These are phyloP conservation scores for Plectosphaerella cucumerina DNA, from an alignment of 2,329 filamentous ascomycete species.

Conservation along the genomic window DNA sequence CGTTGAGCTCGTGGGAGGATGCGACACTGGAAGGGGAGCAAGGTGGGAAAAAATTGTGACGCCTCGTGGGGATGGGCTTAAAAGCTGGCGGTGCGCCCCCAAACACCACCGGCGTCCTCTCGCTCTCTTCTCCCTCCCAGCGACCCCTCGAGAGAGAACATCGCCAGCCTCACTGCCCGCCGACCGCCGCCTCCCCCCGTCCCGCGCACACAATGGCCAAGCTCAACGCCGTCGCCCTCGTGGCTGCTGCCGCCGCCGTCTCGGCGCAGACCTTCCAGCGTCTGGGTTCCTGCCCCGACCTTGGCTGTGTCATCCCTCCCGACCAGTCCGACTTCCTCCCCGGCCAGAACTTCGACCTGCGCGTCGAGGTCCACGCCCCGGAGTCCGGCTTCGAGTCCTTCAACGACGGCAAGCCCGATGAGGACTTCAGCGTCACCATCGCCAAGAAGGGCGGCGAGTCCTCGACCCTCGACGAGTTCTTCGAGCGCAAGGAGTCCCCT, in stretches of 20 bases:
- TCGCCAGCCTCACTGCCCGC: neutral
- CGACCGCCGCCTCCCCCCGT: neutral
- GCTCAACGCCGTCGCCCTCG: conserved; percentile 26
- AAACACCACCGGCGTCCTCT: neutral
- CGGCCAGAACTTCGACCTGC: conserved; percentile 80
- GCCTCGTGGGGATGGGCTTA: too few relatives aligned
- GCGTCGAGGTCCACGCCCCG: conserved; percentile 77
- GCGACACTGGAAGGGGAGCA: too few relatives aligned
- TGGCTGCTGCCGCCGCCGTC: conserved; percentile 32
- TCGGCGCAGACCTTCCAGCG: conserved; percentile 57
- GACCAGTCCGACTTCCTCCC: conserved; percentile 76
- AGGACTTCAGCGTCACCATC: conserved; percentile 72
- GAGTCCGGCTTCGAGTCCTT: conserved; percentile 79
- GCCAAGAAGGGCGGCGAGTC: conserved; percentile 55
- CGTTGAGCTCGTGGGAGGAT: neutral
- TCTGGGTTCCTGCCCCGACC: conserved; percentile 52
- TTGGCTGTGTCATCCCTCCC: conserved; percentile 57
- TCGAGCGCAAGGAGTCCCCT: conserved; percentile 68
- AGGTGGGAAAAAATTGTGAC: too few relatives aligned
- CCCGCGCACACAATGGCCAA: conserved; percentile 21
- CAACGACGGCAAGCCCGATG: conserved; percentile 62
- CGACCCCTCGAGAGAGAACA: neutral
- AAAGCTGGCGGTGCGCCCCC: neutral
- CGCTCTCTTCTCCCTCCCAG: neutral
- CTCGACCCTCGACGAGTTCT: conserved; percentile 59